Conservation (phyloP, 2,329 filamentous ascomycete species). For the Tolypocladium ophioglossoides region DNA sequence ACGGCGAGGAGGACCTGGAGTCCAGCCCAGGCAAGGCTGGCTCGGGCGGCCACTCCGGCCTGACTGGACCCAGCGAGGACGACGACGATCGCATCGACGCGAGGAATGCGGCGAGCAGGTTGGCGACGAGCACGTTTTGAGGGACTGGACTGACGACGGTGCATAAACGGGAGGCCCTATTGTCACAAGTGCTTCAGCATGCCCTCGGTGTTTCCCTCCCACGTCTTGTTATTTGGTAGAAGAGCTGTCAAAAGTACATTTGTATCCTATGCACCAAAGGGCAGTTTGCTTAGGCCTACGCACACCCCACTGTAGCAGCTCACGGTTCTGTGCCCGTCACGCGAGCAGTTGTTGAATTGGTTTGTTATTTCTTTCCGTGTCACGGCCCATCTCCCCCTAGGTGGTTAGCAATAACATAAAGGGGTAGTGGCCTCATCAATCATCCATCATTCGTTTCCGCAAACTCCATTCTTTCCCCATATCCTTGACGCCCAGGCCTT, state of each 20-base stretch:
- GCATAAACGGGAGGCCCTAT: background rate
- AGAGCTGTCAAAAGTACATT: background rate
- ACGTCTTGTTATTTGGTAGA: background rate
- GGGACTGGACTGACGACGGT: background rate
- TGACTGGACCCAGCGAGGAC: conserved; percentile 53
- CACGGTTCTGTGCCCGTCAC: background rate
- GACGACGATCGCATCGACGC: conserved; percentile 93
- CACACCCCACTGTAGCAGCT: background rate
- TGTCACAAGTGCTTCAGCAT: background rate
- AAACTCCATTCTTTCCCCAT: background rate
- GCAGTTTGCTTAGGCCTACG: background rate
- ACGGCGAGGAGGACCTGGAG: conserved; percentile 31
- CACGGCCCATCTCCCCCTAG: background rate
- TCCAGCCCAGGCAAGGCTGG: conserved; percentile 24
- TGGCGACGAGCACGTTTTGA: conserved; percentile 90
- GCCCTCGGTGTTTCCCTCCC: background rate
- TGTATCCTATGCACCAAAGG: background rate
- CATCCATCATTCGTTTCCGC: background rate
- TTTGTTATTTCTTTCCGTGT: background rate
- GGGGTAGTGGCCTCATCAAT: background rate
- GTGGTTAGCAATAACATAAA: too few species aligned
- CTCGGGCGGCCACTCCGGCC: conserved; percentile 32
- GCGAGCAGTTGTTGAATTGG: background rate
- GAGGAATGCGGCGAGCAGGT: conserved; percentile 82
- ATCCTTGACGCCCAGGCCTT: background rate